Evolutionary conservation across 2,329 filamentous ascomycete species (phyloP).

Genomic region (Sporothrix sp.): DNA sequence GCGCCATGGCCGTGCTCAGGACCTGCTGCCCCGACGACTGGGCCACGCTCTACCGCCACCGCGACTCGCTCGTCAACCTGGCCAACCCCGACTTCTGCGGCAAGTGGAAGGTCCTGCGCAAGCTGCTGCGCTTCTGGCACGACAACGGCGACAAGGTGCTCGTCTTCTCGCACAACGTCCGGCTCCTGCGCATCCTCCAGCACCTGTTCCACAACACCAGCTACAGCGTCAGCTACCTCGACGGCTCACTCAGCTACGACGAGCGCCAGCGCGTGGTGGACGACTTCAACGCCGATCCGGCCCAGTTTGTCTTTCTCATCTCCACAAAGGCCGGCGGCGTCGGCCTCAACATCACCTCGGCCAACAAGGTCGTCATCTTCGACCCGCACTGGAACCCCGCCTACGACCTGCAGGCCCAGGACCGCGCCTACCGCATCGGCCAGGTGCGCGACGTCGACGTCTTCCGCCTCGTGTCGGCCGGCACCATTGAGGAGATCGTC

Average conservation of each 20-base stretch:
- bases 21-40: slow-evolving; percentile 66
- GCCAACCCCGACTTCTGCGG: slow-evolving; percentile 88
- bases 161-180: slow-evolving; percentile 87
- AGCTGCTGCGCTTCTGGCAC: slow-evolving; percentile 83
- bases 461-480: slow-evolving; percentile 79
- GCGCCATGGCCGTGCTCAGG: slow-evolving; percentile 64
- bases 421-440: slow-evolving; percentile 90
- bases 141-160: slow-evolving; percentile 85
- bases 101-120: slow-evolving; percentile 89
- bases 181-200: slow-evolving; percentile 72
- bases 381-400: slow-evolving; percentile 97
- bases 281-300: slow-evolving; percentile 80
- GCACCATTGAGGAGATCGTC: slow-evolving; percentile 93
- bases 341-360: slow-evolving; percentile 90
- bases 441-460: slow-evolving; percentile 91
- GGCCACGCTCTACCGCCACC: slow-evolving; percentile 60
- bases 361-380: slow-evolving; percentile 95
- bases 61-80: slow-evolving; percentile 70
- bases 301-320: slow-evolving; percentile 90
- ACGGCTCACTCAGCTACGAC: slow-evolving; percentile 73
- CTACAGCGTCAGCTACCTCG: slow-evolving; percentile 86
- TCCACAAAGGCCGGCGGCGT: slow-evolving; percentile 89
- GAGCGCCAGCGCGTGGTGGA: slow-evolving; percentile 76
- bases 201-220: slow-evolving; percentile 78
- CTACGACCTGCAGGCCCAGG: slow-evolving; percentile 91